Conservation (phyloP, 23 red algal species). For the Porphyridium purpureum region DNA sequence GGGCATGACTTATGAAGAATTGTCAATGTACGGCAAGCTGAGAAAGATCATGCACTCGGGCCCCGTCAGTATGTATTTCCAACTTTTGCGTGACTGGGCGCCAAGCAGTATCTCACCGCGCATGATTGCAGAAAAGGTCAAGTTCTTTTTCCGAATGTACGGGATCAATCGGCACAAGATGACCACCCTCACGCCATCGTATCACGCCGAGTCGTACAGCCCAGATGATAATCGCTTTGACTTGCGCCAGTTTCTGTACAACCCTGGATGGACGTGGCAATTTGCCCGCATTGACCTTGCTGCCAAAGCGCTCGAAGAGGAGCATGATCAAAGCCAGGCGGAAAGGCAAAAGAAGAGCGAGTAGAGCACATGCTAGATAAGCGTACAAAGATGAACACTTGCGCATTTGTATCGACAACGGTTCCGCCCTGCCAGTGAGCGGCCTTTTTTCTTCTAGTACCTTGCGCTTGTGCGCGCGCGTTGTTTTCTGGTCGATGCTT, state of each 20-base stretch:
- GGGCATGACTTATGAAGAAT: constrained; percentile 96
- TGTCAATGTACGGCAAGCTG: constrained; percentile 70
- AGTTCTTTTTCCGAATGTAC: constrained; percentile 98
- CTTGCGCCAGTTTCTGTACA: constrained; percentile 88
- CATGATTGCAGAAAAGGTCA: constrained; percentile 57
- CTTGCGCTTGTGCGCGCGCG: too few species aligned
- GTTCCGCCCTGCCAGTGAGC: too few species aligned
- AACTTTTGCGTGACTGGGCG: constrained; percentile 15
- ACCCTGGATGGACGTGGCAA: constrained; percentile 70
- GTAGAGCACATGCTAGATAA: too few species aligned
- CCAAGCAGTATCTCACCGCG: constrained; percentile 4
- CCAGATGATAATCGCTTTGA: constrained; percentile 99
- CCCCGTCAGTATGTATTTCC: constrained; percentile 63
- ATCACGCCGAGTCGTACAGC: constrained; percentile 91
- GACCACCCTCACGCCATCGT: constrained; percentile 76
- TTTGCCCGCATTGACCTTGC: constrained; percentile 63
- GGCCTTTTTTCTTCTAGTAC: too few species aligned
- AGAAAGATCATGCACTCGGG: constrained; percentile 73
- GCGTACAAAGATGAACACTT: too few species aligned
- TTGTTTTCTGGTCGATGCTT: too few species aligned
- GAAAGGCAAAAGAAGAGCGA: too few species aligned
- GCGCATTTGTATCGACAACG: too few species aligned
- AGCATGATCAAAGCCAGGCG: too few species aligned
- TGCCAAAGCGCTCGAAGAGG: too few species aligned
- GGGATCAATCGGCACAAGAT: constrained; percentile 94